phyloP scores from a whole-genome alignment of 192 early-diverging fungal species.

The Coemansia sp. region DNA sequence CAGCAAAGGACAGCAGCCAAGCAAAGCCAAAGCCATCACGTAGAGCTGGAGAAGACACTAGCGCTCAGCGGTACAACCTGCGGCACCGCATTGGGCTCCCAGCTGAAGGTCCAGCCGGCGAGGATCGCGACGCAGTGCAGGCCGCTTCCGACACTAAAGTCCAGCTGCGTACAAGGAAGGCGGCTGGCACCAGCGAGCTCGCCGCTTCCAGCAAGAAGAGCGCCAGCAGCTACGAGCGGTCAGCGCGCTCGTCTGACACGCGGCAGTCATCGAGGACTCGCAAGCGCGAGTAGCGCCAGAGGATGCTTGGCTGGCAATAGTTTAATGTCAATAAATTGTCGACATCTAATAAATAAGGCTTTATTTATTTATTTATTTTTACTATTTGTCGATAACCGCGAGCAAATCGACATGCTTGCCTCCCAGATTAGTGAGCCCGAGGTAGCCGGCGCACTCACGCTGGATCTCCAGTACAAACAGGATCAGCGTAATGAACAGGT shows the following conservation, averaged over 20 bases:
- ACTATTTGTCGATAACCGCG: constrained; percentile 55
- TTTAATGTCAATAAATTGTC: background rate
- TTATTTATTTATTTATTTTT: too few relatives aligned
- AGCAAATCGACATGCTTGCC: constrained; percentile 59
- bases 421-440: constrained; percentile 60
- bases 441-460: constrained; percentile 60
- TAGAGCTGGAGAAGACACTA: background rate
- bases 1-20: background rate
- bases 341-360: background rate
- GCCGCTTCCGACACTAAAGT: background rate
- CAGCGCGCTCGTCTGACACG: constrained; percentile 3
- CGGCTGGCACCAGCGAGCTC: background rate
- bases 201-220: constrained; percentile 12
- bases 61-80: constrained; percentile 31
- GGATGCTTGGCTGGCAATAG: background rate
- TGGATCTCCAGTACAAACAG: constrained; percentile 62
- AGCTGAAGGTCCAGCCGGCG: background rate
- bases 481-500: constrained; percentile 52
- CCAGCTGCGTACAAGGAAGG: background rate
- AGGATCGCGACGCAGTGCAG: background rate
- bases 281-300: constrained; percentile 24
- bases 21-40: background rate
- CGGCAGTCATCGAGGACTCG: constrained; percentile 16
- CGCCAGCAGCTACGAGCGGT: constrained; percentile 29
- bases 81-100: constrained; percentile 17